These are phyloP conservation scores for Vitis hybrid DNA, from an alignment of 177 flowering plant species.

Conservation along the genomic window DNA sequence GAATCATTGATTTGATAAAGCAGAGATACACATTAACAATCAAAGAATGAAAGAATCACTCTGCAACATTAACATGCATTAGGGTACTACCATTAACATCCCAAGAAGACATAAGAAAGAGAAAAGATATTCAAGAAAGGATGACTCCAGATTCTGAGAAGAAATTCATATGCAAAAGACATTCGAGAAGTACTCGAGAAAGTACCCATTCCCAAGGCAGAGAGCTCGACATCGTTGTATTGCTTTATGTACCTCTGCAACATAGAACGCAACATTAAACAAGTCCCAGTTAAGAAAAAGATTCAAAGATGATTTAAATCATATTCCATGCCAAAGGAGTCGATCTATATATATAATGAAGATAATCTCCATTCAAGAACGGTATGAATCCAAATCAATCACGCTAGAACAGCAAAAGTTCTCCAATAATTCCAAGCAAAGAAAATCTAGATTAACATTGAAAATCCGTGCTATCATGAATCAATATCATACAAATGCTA, in stretches of 20 bases:
- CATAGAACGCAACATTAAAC: constrained; percentile 4
- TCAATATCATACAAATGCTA: too few species aligned
- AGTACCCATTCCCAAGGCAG: constrained; percentile 64
- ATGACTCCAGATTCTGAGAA: background rate
- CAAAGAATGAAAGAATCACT: too few species aligned
- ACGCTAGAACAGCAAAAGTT: too few species aligned
- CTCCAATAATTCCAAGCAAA: too few species aligned
- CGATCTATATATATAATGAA: background rate
- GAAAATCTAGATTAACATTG: too few species aligned
- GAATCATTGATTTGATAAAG: too few species aligned
- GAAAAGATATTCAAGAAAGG: background rate
- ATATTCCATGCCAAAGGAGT: too few species aligned
- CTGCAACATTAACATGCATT: too few species aligned
- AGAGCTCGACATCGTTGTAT: constrained; percentile 50
- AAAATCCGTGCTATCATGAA: too few species aligned
- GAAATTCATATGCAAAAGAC: background rate
- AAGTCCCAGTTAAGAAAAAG: background rate
- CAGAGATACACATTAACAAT: too few species aligned
- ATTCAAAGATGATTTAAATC: background rate
- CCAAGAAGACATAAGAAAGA: background rate
- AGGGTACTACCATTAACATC: too few species aligned
- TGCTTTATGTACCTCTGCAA: constrained; percentile 48
- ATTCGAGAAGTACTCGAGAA: constrained; percentile 1
- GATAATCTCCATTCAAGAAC: background rate
- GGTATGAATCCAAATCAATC: too few species aligned